Evolutionary conservation across 2,329 filamentous ascomycete genomes (phyloP).

Genomic region (Coleophoma eucalyptorum): DNA sequence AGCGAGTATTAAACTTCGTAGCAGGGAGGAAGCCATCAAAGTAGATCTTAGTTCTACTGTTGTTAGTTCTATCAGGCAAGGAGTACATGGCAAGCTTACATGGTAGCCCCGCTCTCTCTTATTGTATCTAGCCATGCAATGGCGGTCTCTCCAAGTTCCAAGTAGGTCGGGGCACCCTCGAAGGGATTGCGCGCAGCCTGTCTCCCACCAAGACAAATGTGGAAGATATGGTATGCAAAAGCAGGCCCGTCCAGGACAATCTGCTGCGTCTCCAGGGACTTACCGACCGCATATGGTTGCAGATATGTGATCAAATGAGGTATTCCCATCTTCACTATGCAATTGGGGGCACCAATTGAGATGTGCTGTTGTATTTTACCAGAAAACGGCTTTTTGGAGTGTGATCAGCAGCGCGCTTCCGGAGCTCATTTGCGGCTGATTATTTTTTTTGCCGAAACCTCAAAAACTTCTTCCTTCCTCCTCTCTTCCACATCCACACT

Average conservation of each 20-base stretch:
- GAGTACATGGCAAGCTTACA: slow-evolving; percentile 44
- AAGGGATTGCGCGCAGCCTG: slow-evolving; percentile 38
- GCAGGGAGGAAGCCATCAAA: slow-evolving; percentile 81
- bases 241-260: slow-evolving; percentile 74
- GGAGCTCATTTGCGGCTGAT: not conserved
- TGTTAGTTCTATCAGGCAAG: slow-evolving; percentile 6
- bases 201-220: slow-evolving; percentile 44
- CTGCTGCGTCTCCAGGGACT: slow-evolving; percentile 34
- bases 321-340: slow-evolving; percentile 49
- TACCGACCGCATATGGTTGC: slow-evolving; percentile 43
- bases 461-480: slow-evolving; percentile 2
- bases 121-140: slow-evolving; percentile 62
- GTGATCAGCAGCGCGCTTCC: slow-evolving; percentile 4
- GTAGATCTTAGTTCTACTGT: slow-evolving; percentile 61
- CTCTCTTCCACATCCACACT: slow-evolving; percentile 4
- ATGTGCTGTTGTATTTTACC: no score
- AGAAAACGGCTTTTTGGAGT: no score
- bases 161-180: slow-evolving; percentile 56
- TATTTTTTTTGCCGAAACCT: not conserved
- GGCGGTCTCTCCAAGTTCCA: slow-evolving; percentile 54
- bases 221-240: slow-evolving; percentile 70
- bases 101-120: slow-evolving; percentile 45
- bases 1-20: slow-evolving; percentile 22
- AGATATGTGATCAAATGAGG: slow-evolving; percentile 50
- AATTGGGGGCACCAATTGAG: not conserved